A percentile compares a stretch with the other conserved stretches of the same genome.
These are phyloP conservation scores for Metarhizium guizhouense DNA, from an alignment of 2,329 filamentous ascomycete genomes.

Conservation along the genomic window DNA sequence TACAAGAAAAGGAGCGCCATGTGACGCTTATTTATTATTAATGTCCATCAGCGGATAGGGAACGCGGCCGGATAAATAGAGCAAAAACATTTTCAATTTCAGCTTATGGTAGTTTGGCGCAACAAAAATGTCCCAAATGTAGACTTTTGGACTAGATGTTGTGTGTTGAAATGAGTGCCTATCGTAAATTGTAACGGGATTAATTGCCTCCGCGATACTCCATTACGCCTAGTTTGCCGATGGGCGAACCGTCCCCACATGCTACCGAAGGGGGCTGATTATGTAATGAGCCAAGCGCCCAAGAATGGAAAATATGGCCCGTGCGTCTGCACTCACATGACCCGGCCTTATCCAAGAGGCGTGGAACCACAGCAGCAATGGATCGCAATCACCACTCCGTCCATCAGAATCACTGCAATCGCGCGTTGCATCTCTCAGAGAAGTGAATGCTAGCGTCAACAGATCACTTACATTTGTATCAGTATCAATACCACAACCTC, in stretches of 20 bases:
- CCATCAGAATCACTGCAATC: neutral
- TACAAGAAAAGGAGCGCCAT: neutral
- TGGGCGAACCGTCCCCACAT: neutral
- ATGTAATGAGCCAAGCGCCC: neutral
- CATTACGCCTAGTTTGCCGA: no score
- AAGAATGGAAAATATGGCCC: slow-evolving; percentile 10
- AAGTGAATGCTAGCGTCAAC: neutral
- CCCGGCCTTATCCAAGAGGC: slow-evolving; percentile 12
- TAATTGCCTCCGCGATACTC: no score
- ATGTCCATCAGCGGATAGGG: neutral
- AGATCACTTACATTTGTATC: neutral
- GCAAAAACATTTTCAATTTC: neutral
- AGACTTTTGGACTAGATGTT: neutral
- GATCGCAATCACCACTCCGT: slow-evolving; percentile 1
- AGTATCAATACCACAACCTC: neutral
- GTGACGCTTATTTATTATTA: neutral
- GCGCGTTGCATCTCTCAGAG: neutral
- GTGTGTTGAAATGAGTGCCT: neutral
- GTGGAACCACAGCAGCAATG: neutral
- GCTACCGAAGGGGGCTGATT: neutral
- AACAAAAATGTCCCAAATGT: neutral
- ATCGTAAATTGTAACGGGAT: no score
- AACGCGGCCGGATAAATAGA: slow-evolving; percentile 1
- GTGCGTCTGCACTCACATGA: slow-evolving; percentile 24
- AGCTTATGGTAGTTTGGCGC: slow-evolving; percentile 5